A percentile compares a stretch with the other conserved stretches of the same genome.
Evolutionary conservation across 176 grass and related monocot species (phyloP).

Genomic region (Phragmites australis): DNA sequence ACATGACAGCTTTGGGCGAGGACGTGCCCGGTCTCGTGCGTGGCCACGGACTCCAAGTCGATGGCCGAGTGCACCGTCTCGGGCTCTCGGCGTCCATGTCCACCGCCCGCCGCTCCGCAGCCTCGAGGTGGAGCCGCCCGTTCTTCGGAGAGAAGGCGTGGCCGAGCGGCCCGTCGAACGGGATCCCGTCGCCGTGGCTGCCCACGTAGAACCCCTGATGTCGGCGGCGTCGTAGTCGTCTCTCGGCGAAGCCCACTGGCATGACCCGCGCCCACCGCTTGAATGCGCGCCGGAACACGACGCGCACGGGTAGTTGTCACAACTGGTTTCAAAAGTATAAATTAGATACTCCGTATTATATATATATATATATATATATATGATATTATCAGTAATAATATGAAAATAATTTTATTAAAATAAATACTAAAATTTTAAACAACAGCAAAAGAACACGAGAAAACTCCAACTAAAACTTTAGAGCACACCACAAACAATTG

Average conservation of each 20-base stretch:
- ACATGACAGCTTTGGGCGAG: constrained; percentile 79
- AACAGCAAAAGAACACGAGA: no score
- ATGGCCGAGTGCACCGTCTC: constrained; percentile 22
- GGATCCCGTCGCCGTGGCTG: constrained; percentile 77
- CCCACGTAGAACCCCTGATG: constrained; percentile 76
- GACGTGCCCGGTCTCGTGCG: constrained; percentile 95
- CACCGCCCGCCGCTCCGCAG: constrained; percentile 66
- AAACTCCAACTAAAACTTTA: no score
- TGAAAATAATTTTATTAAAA: no score
- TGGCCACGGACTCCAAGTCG: constrained; percentile 85
- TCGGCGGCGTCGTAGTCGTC: constrained; percentile 55
- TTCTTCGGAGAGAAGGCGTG: constrained; percentile 83
- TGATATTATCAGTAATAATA: no score
- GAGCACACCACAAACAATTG: no score
- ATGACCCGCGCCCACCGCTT: constrained; percentile 74
- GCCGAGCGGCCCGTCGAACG: constrained; percentile 81
- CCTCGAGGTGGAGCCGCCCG: constrained; percentile 86
- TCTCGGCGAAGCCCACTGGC: constrained; percentile 69
- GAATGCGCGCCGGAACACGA: constrained; percentile 70
- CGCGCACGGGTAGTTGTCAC: constrained; percentile 54
- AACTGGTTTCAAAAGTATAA: no score
- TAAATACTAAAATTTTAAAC: no score
- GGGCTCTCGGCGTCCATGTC: constrained; percentile 53
- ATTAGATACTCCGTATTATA: no score
- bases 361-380: no score